A percentile compares a stretch with the other conserved stretches of the same genome.
Conservation (phyloP, 1,139 yeast species). For the Blastobotrys malaysiensis region DNA sequence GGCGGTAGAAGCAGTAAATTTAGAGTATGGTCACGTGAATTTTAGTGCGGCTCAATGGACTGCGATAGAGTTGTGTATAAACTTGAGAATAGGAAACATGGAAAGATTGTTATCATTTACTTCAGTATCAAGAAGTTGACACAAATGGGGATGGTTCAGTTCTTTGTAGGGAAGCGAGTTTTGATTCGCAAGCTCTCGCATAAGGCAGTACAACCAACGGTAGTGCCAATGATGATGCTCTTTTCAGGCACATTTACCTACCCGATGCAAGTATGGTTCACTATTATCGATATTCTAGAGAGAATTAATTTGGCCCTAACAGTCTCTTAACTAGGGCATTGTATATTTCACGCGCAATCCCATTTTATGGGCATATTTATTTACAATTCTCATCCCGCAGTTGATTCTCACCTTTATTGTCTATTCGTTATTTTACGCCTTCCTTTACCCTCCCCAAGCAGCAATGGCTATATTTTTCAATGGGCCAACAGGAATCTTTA, state of each 20-base stretch:
- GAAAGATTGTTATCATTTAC: neutral
- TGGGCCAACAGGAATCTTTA: slow-evolving; percentile 51
- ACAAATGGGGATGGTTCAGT: neutral
- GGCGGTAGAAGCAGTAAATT: no score
- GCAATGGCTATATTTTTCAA: slow-evolving; percentile 43
- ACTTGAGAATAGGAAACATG: neutral
- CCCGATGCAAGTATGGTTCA: neutral
- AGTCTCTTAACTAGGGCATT: slow-evolving; percentile 38
- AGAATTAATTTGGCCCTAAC: slow-evolving; percentile 22
- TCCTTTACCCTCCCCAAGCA: slow-evolving; percentile 47
- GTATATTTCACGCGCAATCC: slow-evolving; percentile 43
- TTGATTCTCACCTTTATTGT: slow-evolving; percentile 41
- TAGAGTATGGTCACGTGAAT: neutral
- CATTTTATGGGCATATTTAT: slow-evolving; percentile 48
- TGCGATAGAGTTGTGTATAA: neutral
- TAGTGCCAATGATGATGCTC: neutral
- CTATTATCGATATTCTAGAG: slow-evolving; percentile 19
- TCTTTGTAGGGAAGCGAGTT: neutral
- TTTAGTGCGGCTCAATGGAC: neutral
- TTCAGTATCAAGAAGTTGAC: neutral
- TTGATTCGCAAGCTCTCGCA: neutral
- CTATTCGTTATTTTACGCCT: slow-evolving; percentile 38
- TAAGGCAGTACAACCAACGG: neutral
- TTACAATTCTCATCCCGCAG: slow-evolving; percentile 48
- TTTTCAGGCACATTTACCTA: neutral